Evolutionary conservation across 371 early-diverging fungal species (phyloP), one percentile per base, ranked within the genome.

Genomic region (Basidiobolus meristosporus): DNA sequence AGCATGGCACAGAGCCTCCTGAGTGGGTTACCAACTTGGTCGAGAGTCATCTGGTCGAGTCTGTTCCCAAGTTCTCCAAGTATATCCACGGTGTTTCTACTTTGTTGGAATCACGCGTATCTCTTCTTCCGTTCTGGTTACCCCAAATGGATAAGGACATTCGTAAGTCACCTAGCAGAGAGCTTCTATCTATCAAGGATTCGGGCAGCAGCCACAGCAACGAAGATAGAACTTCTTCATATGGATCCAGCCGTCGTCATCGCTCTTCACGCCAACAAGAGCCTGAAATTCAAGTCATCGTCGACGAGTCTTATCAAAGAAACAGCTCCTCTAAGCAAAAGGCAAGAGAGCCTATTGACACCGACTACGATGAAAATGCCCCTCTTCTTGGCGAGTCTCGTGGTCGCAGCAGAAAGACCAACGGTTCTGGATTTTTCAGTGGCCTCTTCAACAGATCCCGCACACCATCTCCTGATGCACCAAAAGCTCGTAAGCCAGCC

Each of bases 21-120:
- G 70, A 77, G 42, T 99, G 99, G 99, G 90, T 98, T 28, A 57
- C 70, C 4, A 88, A 93, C 39, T 63, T 98, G 31, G 73, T 92
- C 50, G 74, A 84, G 37, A 77, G 80, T 45, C 78, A 85, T 39
- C 68, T 98, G 45, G 86, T 98, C 16, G 91, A 92, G 55, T 91
- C 90, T 30, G 96, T 96, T 7, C 91, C 91, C 42, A 95, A 93
- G 59, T 99, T 98, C 63, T 83, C 82, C 47, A 99, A 99, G 60
- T 99, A 91, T 62, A 79, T 96, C 31, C 98, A 99, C 57, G 99
- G 98, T 50, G 72, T 83, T 17, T 82, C 97, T 4, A 81, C 90
- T 26, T 71, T 98, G 44, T 76, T 96, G 45, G 89, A 89, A 47
- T 63, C 65, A 17, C 40, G 59, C 37, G 90, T 98, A 6, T 68